These are phyloP conservation scores for Vanrija sp. DNA, from an alignment of 1,284 basidiomycete genomes.

Conservation along the genomic window DNA sequence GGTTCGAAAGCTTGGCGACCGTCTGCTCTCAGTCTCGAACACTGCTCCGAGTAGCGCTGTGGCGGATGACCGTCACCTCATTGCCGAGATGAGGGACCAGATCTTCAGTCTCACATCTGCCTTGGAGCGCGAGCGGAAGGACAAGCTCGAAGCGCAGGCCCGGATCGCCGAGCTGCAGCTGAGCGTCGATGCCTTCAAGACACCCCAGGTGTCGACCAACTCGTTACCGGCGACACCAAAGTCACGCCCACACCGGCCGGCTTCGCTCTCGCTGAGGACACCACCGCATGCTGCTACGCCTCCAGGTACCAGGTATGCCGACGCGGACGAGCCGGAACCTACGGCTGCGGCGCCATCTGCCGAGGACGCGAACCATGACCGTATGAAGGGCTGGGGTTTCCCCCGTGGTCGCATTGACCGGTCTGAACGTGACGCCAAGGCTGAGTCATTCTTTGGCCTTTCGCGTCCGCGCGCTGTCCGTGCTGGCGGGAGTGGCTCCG, in stretches of 20 bases:
- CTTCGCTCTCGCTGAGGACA: neutral
- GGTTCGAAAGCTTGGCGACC: slow-evolving; percentile 37
- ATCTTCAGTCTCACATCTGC: slow-evolving; percentile 35
- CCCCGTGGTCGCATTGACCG: slow-evolving; percentile 21
- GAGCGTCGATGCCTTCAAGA: slow-evolving; percentile 11
- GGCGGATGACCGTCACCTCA: slow-evolving; percentile 18
- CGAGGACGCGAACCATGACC: slow-evolving; percentile 24
- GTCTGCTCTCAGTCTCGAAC: slow-evolving; percentile 27
- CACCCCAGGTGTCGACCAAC: slow-evolving; percentile 9
- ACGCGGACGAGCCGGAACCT: slow-evolving; percentile 2
- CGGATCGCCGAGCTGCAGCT: slow-evolving; percentile 20
- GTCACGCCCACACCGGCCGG: slow-evolving; percentile 9
- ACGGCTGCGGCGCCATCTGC: neutral
- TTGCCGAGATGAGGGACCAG: slow-evolving; percentile 39
- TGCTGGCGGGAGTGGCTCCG: slow-evolving; percentile 4
- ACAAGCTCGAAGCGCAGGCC: slow-evolving; percentile 22
- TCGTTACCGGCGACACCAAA: slow-evolving; percentile 16
- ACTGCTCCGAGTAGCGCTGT: slow-evolving; percentile 8
- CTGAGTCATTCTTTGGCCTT: slow-evolving; percentile 46
- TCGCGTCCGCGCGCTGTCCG: slow-evolving; percentile 22
- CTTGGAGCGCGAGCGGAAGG: slow-evolving; percentile 35
- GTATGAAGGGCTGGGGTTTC: slow-evolving; percentile 40
- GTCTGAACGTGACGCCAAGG: slow-evolving; percentile 20
- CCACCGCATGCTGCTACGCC: slow-evolving; percentile 1
- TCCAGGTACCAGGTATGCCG: slow-evolving; percentile 10